Conservation (phyloP, 345 rosid species). For the Euphorbia lathyris region DNA sequence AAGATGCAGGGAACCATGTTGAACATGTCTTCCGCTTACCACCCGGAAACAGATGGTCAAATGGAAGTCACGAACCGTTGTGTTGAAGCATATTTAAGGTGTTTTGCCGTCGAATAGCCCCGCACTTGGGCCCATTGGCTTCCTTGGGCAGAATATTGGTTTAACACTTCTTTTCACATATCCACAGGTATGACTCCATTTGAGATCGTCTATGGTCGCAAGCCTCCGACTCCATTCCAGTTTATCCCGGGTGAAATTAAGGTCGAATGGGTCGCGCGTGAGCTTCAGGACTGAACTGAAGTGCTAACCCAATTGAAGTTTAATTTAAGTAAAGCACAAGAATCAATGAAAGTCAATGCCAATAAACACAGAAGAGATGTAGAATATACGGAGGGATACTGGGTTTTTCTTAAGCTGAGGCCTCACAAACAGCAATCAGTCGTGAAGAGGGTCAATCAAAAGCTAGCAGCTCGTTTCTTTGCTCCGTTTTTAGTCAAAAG, state of each 20-base stretch:
- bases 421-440: too few species aligned
- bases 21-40: neutral
- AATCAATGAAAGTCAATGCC: neutral
- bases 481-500: neutral
- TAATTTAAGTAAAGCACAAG: neutral
- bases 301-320: neutral
- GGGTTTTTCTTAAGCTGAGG: too few species aligned
- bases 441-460: neutral
- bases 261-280: too few species aligned
- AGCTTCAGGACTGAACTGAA: neutral
- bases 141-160: neutral
- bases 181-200: neutral
- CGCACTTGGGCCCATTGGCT: neutral
- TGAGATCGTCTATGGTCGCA: neutral
- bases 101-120: neutral
- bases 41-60: neutral
- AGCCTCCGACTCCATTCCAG: neutral
- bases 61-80: neutral
- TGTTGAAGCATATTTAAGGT: neutral
- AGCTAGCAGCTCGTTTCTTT: neutral
- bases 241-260: too few species aligned
- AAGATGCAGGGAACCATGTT: neutral
- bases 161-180: neutral
- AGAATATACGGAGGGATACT: too few species aligned
- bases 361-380: neutral